A percentile compares a stretch with the other conserved stretches of the same genome.
Evolutionary conservation across 495 filamentous ascomycete genomes (phyloP).

Genomic region (Penicillium dipodomyicola): DNA sequence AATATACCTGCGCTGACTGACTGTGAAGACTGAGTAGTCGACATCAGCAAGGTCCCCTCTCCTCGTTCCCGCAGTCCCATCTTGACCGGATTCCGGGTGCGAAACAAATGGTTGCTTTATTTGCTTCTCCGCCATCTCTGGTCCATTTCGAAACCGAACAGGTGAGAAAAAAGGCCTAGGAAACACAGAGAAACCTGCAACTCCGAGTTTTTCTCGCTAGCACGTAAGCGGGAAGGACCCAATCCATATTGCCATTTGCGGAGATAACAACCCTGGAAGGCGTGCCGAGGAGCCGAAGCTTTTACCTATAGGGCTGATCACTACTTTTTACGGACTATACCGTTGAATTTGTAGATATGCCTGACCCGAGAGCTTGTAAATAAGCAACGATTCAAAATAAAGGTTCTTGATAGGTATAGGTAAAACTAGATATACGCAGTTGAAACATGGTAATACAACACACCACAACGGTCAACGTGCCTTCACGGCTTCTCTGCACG

Average conservation of each 20-base stretch:
- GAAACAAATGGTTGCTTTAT: neutral
- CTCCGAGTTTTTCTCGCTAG: conserved; percentile 6
- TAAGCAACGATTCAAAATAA: neutral
- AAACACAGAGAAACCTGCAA: neutral
- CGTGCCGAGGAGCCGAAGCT: conserved; percentile 22
- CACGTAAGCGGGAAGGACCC: conserved; percentile 4
- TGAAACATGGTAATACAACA: neutral
- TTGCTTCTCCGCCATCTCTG: conserved; percentile 6
- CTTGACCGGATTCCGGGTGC: conserved; percentile 10
- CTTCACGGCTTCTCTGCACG: conserved; percentile 36
- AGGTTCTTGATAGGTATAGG: neutral
- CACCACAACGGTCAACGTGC: neutral
- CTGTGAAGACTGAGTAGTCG: conserved; percentile 32
- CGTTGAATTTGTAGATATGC: neutral
- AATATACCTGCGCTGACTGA: conserved; percentile 36
- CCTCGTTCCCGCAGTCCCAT: conserved; percentile 12
- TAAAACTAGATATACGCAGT: neutral
- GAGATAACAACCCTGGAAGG: conserved; percentile 6
- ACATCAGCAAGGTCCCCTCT: conserved; percentile 16
- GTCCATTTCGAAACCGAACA: neutral
- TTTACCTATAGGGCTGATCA: neutral
- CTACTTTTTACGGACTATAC: neutral
- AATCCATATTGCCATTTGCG: conserved; percentile 7
- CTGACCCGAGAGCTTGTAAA: neutral
- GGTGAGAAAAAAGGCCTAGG: neutral